Base-by-base conservation (phyloP, 768 basidiomycete genomes). In the Lentinula raphanica region DNA sequence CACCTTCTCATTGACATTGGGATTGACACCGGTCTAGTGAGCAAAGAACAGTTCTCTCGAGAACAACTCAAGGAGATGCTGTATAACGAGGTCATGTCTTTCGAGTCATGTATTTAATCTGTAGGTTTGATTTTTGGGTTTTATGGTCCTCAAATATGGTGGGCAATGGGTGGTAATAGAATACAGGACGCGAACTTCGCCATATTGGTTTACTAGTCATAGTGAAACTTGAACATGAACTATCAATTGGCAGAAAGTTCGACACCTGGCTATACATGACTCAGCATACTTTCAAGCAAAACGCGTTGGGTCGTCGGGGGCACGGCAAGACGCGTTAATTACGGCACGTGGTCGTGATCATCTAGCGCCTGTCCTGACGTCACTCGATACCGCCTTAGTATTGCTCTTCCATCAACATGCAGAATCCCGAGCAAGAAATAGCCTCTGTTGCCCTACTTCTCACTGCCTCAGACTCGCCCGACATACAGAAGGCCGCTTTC, bases 51-150 rank as follows among this genome's bases (percentile, higher is more conserved):
- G 51, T 81, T 94, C 62, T 86, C 81, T 60, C 85, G 88, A 63
- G 83, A 85, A 45, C 86, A 93, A 64, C 74, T 96, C 50, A 95
- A 95, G 67, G 85, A 88, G 66, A 78, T 93, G 50, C 77, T 93
- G 21, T 94, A 86, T 67, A 86, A 90, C 49, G 92, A 96, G 74
- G 88, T 95, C 60, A 77, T 87, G 64, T 83, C 83, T 9, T 92
- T 94, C 67, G 73, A 77, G 57, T 84, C 89, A 13, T 76, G 82
- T 48, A 84, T 88, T 64, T 86, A 71, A 74, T 46, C 46, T 5
- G 46, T 48, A n/a, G 25, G 46, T 48, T 48, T 48, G 12, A 28
- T 42, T 48, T n/a, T 48, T 48, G 46, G 46, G 27, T 29, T 17
- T 29, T 19, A 19, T 13, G 46, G 27, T 13, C 12, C 23, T 28